Evolutionary conservation across 345 rosid genomes (phyloP).

Genomic region (Combretum micranthum): DNA sequence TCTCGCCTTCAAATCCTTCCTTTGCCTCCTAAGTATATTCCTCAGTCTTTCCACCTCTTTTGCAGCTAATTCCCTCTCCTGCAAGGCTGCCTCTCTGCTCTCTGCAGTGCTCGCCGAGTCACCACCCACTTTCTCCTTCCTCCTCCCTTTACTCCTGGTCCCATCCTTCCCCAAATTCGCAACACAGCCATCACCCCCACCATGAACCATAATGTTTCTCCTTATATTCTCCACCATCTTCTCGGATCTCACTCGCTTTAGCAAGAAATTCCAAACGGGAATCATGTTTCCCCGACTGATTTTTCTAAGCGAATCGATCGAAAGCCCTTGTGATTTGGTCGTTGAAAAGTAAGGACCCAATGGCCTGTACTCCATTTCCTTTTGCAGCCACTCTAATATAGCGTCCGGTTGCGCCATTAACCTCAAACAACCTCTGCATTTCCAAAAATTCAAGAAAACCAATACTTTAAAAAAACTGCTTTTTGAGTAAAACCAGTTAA

Average conservation of each 20-base stretch:
- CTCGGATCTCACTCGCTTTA: slow-evolving; percentile 77
- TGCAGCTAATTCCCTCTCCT: slow-evolving; percentile 62
- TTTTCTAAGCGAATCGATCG: slow-evolving; percentile 58
- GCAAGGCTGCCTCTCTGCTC: slow-evolving; percentile 56
- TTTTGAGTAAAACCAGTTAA: no score
- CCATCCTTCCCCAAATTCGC: slow-evolving; percentile 42
- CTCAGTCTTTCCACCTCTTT: slow-evolving; percentile 84
- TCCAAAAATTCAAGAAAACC: no score
- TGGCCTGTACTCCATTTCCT: slow-evolving; percentile 84
- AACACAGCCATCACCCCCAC: slow-evolving; percentile 29
- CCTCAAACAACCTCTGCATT: slow-evolving; percentile 26
- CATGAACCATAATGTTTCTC: slow-evolving; percentile 74
- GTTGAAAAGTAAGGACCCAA: slow-evolving; percentile 56
- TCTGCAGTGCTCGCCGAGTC: slow-evolving; percentile 30
- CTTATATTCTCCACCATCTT: slow-evolving; percentile 68
- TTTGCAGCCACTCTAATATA: slow-evolving; percentile 74
- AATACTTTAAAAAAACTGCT: no score
- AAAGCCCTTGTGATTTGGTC: slow-evolving; percentile 53
- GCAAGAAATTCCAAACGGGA: slow-evolving; percentile 60
- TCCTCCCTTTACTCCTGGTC: slow-evolving; percentile 40
- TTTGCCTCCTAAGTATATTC: slow-evolving; percentile 64
- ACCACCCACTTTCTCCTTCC: slow-evolving; percentile 43
- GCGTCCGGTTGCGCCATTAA: slow-evolving; percentile 59
- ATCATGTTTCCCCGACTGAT: slow-evolving; percentile 86
- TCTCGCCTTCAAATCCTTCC: slow-evolving; percentile 77